Conservation (phyloP, 2,329 filamentous ascomycete genomes). For the Cercospora beticola region DNA sequence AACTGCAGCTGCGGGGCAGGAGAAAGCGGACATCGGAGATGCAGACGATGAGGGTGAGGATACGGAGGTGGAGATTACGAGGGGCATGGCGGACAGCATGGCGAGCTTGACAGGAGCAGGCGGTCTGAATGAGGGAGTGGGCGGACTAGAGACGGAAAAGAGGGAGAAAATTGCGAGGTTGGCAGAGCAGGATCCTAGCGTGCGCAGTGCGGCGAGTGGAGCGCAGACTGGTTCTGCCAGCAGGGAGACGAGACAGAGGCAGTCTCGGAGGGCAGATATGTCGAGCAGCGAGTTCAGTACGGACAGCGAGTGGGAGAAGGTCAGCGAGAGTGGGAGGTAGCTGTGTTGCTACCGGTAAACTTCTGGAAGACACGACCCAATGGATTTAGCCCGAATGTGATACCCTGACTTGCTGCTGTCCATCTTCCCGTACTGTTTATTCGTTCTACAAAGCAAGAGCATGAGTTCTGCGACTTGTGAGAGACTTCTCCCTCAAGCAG, state of each 20-base stretch:
- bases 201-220: slow-evolving; percentile 17
- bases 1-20: slow-evolving; percentile 27
- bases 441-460: not conserved
- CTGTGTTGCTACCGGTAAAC: not conserved
- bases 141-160: slow-evolving; percentile 17
- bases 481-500: not conserved
- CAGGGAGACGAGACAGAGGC: slow-evolving; percentile 23
- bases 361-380: not conserved
- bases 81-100: slow-evolving; percentile 12
- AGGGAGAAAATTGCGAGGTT: slow-evolving; percentile 20
- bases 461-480: not conserved
- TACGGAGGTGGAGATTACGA: slow-evolving; percentile 19
- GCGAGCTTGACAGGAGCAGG: slow-evolving; percentile 16
- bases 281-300: slow-evolving; percentile 56
- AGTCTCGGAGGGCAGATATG: slow-evolving; percentile 23
- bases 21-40: slow-evolving; percentile 44
- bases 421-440: not conserved
- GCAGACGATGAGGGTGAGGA: slow-evolving; percentile 37
- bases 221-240: slow-evolving; percentile 8
- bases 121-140: slow-evolving; percentile 6
- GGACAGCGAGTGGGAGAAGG: slow-evolving; percentile 97
- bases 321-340: slow-evolving; percentile 67
- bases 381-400: not conserved
- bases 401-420: not conserved
- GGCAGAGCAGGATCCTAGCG: slow-evolving; percentile 14